phyloP scores from a whole-genome alignment of 2,329 filamentous ascomycete species.

The Chaetomium strumarium region DNA sequence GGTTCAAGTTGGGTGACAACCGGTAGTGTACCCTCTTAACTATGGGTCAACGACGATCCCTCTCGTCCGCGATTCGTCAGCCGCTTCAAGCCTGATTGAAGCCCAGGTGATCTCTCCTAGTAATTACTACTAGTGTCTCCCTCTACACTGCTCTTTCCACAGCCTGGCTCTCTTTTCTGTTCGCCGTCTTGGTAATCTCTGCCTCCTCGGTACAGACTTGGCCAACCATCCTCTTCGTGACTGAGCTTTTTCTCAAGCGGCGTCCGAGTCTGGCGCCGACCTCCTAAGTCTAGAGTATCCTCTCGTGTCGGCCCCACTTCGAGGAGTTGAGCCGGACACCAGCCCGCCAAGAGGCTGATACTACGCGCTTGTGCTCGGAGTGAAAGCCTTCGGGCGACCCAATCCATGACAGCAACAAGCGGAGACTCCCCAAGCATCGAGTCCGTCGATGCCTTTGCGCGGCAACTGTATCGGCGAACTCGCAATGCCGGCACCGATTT shows the following conservation, averaged over 20 bases:
- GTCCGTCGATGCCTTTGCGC: constrained; percentile 49
- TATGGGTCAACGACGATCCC: neutral
- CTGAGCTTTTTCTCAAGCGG: constrained; percentile 4
- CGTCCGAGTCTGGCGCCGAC: constrained; percentile 1
- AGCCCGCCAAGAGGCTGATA: neutral
- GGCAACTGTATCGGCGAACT: constrained; percentile 49
- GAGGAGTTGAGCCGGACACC: neutral
- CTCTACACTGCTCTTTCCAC: neutral
- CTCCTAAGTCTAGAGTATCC: neutral
- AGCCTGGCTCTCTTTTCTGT: neutral
- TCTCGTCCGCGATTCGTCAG: constrained; percentile 8
- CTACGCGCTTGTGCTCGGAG: neutral
- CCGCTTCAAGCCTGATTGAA: neutral
- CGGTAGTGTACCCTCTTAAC: neutral
- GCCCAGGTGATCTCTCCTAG: constrained; percentile 8
- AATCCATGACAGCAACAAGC: constrained; percentile 28
- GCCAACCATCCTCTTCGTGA: neutral
- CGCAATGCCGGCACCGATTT: constrained; percentile 45
- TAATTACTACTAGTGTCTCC: constrained; percentile 1
- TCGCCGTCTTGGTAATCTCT: neutral
- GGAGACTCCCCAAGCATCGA: constrained; percentile 44
- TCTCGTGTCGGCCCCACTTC: neutral
- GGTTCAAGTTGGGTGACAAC: neutral
- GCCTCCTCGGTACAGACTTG: no score
- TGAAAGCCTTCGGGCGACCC: constrained; percentile 3